Base-by-base conservation (phyloP, 208 protist species). In the Crithidia thermophila region DNA sequence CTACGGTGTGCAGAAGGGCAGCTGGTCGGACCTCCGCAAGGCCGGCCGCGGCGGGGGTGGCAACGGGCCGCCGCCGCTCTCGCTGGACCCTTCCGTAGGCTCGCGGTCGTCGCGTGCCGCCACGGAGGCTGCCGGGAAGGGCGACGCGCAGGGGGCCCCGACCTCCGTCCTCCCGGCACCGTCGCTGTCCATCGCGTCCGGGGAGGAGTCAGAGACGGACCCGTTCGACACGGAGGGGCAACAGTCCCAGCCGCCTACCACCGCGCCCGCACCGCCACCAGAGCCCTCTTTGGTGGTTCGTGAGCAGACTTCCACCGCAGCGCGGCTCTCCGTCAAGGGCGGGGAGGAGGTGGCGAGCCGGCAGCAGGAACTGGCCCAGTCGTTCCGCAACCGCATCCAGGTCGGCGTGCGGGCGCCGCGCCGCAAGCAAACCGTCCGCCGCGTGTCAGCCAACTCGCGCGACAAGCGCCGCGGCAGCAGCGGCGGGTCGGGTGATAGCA, bases 331-430 rank as follows among this genome's bases (percentile, higher is more conserved):
- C 5, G 33, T 25, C 33, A 6, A 49, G 39, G 62, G 53, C 16
- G 25, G 30, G 9, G 31, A 25, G 30, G 56, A 59, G 5, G 21
- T 58, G 16, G 49, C 61, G 7, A 55, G 39, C 11, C 63, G 64
- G 6, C 64, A 77, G 49, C 47, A 81, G 16, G 62, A 72, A 16
- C 62, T 72, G 28, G 75, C 61, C 10, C 63, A 61, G 47, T 82
- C 77, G 18, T 82, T 78, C 28, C 71, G 72, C 33, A 65, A 66
- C 36, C 77, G 77, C 62, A 82, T 82, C 34, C 77, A 82, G 42
- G 50, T 69, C 4, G 77, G 77, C 11, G 66, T 74, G 46, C 51
- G 58, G 20, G 63, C 56, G 8, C 46, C 57, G 27, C 16, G 36
- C 39, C 76, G 60, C 34, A 63, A 58, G 58, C 60, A 46, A 33